These are phyloP conservation scores for Neofusicoccum parvum DNA, from an alignment of 2,329 filamentous ascomycete genomes.

Conservation along the genomic window DNA sequence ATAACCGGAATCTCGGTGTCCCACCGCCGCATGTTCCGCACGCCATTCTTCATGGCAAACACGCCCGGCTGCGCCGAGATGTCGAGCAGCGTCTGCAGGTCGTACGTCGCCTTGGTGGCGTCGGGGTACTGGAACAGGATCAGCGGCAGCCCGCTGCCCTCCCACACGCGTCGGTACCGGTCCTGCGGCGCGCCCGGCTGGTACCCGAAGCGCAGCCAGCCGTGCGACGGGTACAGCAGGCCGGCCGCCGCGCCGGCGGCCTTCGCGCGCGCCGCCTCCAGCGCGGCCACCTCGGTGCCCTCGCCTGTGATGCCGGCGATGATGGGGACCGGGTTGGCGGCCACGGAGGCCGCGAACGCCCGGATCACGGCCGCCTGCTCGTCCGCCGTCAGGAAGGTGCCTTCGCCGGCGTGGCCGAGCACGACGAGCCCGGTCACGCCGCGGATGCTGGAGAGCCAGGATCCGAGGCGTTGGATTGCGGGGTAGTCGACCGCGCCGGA, in stretches of 20 bases:
- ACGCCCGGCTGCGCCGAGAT: conserved; percentile 56
- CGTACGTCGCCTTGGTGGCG: conserved; percentile 57
- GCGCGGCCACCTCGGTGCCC: conserved; percentile 55
- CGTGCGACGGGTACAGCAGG: conserved; percentile 56
- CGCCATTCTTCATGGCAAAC: conserved; percentile 61
- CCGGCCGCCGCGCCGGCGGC: conserved; percentile 55
- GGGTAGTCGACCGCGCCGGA: conserved; percentile 54
- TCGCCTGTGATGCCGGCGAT: conserved; percentile 58
- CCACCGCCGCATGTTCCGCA: conserved; percentile 60
- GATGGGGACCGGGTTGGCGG: conserved; percentile 52
- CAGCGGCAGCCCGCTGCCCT: conserved; percentile 52
- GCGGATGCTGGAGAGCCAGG: conserved; percentile 55
- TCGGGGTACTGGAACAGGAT: conserved; percentile 60
- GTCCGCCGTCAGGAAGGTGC: conserved; percentile 55
- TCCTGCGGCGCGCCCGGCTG: conserved; percentile 56
- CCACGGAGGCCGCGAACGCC: conserved; percentile 55
- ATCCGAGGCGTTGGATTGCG: conserved; percentile 56
- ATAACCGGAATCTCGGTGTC: conserved; percentile 59
- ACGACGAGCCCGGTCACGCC: conserved; percentile 58
- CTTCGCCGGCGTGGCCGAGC: conserved; percentile 58
- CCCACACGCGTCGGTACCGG: conserved; percentile 54
- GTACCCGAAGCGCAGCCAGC: conserved; percentile 59
- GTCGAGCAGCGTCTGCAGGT: conserved; percentile 55
- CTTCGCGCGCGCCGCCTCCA: conserved; percentile 54
- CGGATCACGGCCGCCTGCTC: conserved; percentile 55